A percentile compares a stretch with the other conserved stretches of the same genome.
These are phyloP conservation scores for Aureobasidium sp. DNA, from an alignment of 2,329 filamentous ascomycete genomes.

Conservation along the genomic window DNA sequence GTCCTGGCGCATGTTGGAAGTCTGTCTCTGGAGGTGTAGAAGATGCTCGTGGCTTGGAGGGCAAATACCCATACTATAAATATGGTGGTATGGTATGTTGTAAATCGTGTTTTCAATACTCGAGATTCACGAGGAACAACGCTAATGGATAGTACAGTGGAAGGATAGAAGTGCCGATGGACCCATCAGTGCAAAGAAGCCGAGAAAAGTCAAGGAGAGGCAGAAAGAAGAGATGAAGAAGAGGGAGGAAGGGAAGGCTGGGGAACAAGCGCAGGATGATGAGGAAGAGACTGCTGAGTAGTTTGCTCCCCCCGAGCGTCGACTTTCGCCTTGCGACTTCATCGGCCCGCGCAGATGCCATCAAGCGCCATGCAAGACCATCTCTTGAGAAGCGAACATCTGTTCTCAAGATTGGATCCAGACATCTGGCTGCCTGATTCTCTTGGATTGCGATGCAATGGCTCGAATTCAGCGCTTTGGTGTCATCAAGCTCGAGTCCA, in stretches of 20 bases:
- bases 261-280: neutral
- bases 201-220: conserved; percentile 31
- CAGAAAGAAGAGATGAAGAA: conserved; percentile 19
- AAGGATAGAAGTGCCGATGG: conserved; percentile 33
- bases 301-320: too few relatives aligned
- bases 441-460: too few relatives aligned
- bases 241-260: conserved; percentile 19
- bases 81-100: conserved; percentile 29
- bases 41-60: conserved; percentile 35
- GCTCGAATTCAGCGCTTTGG: conserved; percentile 16
- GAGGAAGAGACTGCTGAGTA: neutral
- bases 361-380: neutral
- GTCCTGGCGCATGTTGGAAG: conserved; percentile 36
- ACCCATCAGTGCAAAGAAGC: conserved; percentile 35
- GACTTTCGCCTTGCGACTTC: neutral
- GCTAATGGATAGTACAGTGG: conserved; percentile 23
- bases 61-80: conserved; percentile 29
- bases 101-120: neutral
- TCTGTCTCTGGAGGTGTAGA: conserved; percentile 36
- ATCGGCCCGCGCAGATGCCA: neutral
- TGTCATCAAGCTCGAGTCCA: conserved; percentile 34
- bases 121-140: neutral
- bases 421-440: too few relatives aligned
- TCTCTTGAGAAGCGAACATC: too few relatives aligned
- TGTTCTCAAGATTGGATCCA: too few relatives aligned